Base-by-base conservation (phyloP, 1,284 basidiomycete genomes). In the Singerocomus inundabilis region DNA sequence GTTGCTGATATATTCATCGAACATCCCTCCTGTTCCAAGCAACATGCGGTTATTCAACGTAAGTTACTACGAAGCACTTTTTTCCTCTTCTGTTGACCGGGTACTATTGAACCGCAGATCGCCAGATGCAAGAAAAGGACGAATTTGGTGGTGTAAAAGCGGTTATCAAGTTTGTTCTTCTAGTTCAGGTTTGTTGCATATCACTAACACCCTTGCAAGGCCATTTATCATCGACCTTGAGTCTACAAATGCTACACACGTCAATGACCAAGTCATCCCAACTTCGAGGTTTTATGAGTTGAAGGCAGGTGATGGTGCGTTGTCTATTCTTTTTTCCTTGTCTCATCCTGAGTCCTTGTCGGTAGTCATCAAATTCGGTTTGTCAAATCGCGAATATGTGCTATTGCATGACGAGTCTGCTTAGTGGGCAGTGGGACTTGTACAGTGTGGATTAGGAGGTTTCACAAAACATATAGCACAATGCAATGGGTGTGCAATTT, bases 31-130 rank as follows among this genome's bases (percentile, higher is more conserved):
- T 94, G 91, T 59, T 99, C 96, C 1, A 99, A 99, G 67, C 97
- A 99, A 67, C 97, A 99, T 64, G 95, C 96, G 21, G 97, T 88
- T 5, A 87, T 99, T 33, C 97, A 99, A 72, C 94, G 90, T 88
- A 62, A 32, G 82, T 67, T 44, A 15, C 21, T 31, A 39, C 30
- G 21, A 3, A 37, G 8, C 18, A 12, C 15, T 21, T 41, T 21
- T 18, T 28, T 26, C 44, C 18, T 33, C 52, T 49, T 56, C 7
- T 21, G 13, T 51, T 60, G 38, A 54, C 44, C 2, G 24, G 37
- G 15, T 55, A 21, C 40, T 32, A n/a, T 40, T 40, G n/a, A 46
- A 49, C 52, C 46, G 15, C 55, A 89, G 86, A 85, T 72, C 88
- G 96, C 21, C 86, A 88, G 62, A 79, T 96, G 3, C 82, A 82